Conservation (phyloP, 2,329 filamentous ascomycete genomes). For the Microdochium trichocladiopsis region DNA sequence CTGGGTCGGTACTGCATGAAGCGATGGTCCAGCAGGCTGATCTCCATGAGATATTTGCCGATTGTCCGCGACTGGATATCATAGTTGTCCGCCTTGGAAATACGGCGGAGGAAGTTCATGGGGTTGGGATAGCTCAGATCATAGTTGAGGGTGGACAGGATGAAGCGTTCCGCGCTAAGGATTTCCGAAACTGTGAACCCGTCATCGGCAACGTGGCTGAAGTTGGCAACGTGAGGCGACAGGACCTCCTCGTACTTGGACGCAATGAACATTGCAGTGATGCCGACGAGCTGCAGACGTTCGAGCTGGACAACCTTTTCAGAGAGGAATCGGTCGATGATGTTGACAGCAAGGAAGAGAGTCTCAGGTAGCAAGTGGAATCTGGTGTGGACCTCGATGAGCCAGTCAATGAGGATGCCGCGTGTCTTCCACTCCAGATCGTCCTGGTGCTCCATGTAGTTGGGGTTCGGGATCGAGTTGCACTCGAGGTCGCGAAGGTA, state of each 20-base stretch:
- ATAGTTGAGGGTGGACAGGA: constrained; percentile 86
- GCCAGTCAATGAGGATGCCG: constrained; percentile 94
- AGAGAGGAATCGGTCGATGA: constrained; percentile 96
- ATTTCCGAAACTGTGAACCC: constrained; percentile 95
- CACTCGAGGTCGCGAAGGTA: constrained; percentile 84
- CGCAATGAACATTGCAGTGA: constrained; percentile 98
- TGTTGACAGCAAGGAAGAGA: constrained; percentile 93
- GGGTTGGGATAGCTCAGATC: constrained; percentile 98
- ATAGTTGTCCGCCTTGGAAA: constrained; percentile 99
- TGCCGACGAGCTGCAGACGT: constrained; percentile 90
- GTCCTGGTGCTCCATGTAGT: constrained; percentile 93
- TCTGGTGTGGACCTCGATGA: constrained; percentile 95
- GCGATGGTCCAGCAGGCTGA: constrained; percentile 88
- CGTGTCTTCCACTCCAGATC: constrained; percentile 98
- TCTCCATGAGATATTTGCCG: constrained; percentile 96
- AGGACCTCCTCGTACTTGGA: constrained; percentile 99
- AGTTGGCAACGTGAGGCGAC: constrained; percentile 94
- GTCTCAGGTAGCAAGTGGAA: constrained; percentile 96
- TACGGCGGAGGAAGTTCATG: constrained; percentile 98
- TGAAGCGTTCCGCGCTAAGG: constrained; percentile 90
- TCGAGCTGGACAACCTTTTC: constrained; percentile 94
- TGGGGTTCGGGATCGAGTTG: constrained; percentile 73
- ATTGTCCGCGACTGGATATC: constrained; percentile 96
- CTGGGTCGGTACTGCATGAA: constrained; percentile 88
- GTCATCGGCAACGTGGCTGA: constrained; percentile 93